Percentiles rank a stretch among this genome's conserved stretches.
Evolutionary conservation across 176 grass and related monocot species (phyloP).

Genomic region (sorghum (Sorghum bicolor)): Sorghum_bicolor_NCBIv3 NC_012874.2:65224001-65224500

Average conservation of each 20-base stretch:
- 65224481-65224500: not conserved
- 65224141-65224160: not conserved
- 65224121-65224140: not conserved
- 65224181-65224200: not conserved
- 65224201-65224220: not conserved
- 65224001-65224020: not conserved
- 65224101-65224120: slow-evolving; percentile 14
- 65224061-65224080: not conserved
- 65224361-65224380: not conserved
- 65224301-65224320: not conserved
- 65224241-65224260: slow-evolving; percentile 18
- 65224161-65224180: not conserved
- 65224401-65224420: slow-evolving; percentile 4
- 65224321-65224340: not conserved
- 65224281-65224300: slow-evolving; percentile 4
- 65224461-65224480: not conserved
- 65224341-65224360: not conserved
- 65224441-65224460: not conserved
- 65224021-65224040: not conserved
- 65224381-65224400: slow-evolving; percentile 3
- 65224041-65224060: not conserved
- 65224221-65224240: not conserved
- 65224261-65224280: slow-evolving; percentile 19
- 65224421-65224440: not conserved
- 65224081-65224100: not conserved